These are phyloP conservation scores for Salmacisia buchloeana DNA, from an alignment of 1,284 basidiomycete species.

Conservation along the genomic window DNA sequence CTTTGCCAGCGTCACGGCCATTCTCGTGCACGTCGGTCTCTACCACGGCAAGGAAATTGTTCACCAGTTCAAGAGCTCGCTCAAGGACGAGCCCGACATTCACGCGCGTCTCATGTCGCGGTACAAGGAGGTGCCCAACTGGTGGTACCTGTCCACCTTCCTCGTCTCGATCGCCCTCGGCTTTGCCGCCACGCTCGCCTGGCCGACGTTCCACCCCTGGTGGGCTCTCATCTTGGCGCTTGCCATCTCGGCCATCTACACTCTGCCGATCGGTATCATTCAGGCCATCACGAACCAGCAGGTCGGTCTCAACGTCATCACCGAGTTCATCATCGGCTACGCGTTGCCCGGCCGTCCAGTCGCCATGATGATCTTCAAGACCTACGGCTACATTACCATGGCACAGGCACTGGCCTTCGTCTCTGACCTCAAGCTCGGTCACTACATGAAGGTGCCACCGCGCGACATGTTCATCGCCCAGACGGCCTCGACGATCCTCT, in stretches of 20 bases:
- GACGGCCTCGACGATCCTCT: slow-evolving; percentile 66
- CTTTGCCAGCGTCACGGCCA: slow-evolving; percentile 59
- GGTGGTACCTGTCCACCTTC: slow-evolving; percentile 57
- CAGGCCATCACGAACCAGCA: slow-evolving; percentile 77
- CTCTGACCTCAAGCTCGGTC: slow-evolving; percentile 58
- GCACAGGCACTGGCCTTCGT: slow-evolving; percentile 62
- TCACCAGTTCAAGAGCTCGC: slow-evolving; percentile 23
- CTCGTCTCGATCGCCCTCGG: slow-evolving; percentile 61
- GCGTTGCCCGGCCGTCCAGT: slow-evolving; percentile 69
- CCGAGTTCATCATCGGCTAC: slow-evolving; percentile 71
- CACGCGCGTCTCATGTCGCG: slow-evolving; percentile 75
- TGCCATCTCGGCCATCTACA: slow-evolving; percentile 58
- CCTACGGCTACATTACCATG: slow-evolving; percentile 62
- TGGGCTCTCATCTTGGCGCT: slow-evolving; percentile 66
- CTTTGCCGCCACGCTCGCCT: slow-evolving; percentile 64
- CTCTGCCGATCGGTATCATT: slow-evolving; percentile 70
- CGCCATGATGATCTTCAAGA: slow-evolving; percentile 78
- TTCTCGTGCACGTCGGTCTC: slow-evolving; percentile 61
- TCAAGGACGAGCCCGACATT: slow-evolving; percentile 68
- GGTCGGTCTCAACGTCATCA: slow-evolving; percentile 61
- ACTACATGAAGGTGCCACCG: slow-evolving; percentile 59
- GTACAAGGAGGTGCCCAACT: slow-evolving; percentile 67
- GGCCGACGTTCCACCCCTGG: slow-evolving; percentile 66
- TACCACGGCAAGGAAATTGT: slow-evolving; percentile 50
- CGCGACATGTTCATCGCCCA: slow-evolving; percentile 56